Conservation (phyloP, 306 rosid species). For the Oxytropis ochrocephala region DNA sequence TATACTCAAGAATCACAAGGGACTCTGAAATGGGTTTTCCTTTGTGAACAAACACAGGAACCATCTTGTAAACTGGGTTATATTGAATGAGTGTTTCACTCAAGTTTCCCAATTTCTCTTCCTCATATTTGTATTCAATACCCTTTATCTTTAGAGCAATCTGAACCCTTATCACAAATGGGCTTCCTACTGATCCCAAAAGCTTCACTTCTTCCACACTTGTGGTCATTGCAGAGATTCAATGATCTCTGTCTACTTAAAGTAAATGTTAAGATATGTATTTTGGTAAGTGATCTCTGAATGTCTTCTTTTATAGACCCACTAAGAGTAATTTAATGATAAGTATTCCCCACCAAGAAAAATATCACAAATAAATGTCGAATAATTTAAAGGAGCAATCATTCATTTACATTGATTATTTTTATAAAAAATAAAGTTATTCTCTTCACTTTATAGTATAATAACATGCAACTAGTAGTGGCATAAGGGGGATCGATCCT, state of each 20-base stretch:
- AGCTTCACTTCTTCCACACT: constrained; percentile 31
- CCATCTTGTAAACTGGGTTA: constrained; percentile 53
- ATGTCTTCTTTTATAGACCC: constrained; percentile 14
- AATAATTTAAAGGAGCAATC: too few relatives aligned
- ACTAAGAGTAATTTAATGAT: neutral
- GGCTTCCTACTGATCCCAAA: constrained; percentile 41
- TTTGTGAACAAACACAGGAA: constrained; percentile 44
- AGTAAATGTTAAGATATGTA: too few relatives aligned
- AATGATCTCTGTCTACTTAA: neutral
- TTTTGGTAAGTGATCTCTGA: neutral
- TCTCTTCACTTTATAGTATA: too few relatives aligned
- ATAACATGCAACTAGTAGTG: too few relatives aligned
- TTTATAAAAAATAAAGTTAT: too few relatives aligned
- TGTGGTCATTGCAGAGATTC: neutral
- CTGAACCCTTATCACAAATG: constrained; percentile 33
- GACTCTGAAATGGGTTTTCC: constrained; percentile 52
- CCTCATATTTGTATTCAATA: constrained; percentile 31
- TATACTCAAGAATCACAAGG: constrained; percentile 45
- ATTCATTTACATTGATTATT: too few relatives aligned
- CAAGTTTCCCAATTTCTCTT: constrained; percentile 33
- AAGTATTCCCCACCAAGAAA: neutral
- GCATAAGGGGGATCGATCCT: too few relatives aligned
- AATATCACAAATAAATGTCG: neutral
- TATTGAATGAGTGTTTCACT: constrained; percentile 37
- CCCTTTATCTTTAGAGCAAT: constrained; percentile 52